Evolutionary conservation across 257 asterid genomes (phyloP), one percentile per base, ranked within the genome.

Genomic region (Phtheirospermum japonicum): DNA sequence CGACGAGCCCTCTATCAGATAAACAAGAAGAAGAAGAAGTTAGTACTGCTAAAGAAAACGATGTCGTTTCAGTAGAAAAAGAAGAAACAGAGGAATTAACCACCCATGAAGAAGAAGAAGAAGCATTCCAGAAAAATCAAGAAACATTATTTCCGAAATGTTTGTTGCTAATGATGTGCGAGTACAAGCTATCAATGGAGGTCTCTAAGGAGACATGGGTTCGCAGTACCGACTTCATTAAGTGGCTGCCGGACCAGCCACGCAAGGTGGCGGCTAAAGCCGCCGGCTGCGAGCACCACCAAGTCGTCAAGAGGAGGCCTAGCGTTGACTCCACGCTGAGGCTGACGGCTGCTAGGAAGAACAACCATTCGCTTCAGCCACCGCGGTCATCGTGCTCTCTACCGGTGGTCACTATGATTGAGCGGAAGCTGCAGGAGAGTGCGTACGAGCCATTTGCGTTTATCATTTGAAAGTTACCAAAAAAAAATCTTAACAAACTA

Each of bases 161-260:
- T 73, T 76, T 93, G 81, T 64, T 89, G 43, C 46, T 89, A 63
- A 93, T 93, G 99, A 93, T 93, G 97, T 80, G 97, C 55, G 99
- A 93, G 67, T 96, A 97, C 2, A 93, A 93, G 80, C 74, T 89
- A 0, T 93, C 99, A 2, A 89, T 93, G 99, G 99, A 93, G 68
- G 94, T 93, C 2, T 93, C 97, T 0, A 93, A 89, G 68, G 99
- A 93, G 55, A 93, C 97, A 11, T 93, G 99, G 99, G 97, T 93
- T 17, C 82, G 99, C 83, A 75, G 88, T 65, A 87, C 86, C 3
- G 96, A 93, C 53, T 92, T 86, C 79, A 54, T 76, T 69, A 43
- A 89, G 66, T 85, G 96, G 86, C 69, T 80, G 54, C 97, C 97
- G 64, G 89, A 84, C 61, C 80, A 83, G 64, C 83, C 80, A 9